Evolutionary conservation across 768 basidiomycete species (phyloP).

Genomic region (Mycena albidolilacea): DNA sequence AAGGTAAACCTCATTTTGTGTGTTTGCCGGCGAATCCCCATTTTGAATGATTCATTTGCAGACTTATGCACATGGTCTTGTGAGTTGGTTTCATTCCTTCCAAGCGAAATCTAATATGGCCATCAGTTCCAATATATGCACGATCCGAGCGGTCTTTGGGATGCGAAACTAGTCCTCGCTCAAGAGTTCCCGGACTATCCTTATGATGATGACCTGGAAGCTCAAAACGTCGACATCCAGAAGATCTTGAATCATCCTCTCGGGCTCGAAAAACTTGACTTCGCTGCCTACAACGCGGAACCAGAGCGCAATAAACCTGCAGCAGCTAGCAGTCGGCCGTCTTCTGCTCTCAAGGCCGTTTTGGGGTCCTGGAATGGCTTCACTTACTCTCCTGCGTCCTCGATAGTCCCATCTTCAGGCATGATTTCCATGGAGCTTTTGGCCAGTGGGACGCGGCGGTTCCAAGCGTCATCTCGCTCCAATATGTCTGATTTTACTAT

Average conservation of each 20-base stretch:
- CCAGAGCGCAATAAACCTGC: neutral
- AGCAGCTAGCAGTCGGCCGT: constrained; percentile 5
- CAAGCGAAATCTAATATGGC: neutral
- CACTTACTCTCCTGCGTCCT: constrained; percentile 29
- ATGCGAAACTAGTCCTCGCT: constrained; percentile 30
- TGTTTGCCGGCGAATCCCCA: too few species aligned
- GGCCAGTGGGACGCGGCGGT: constrained; percentile 6
- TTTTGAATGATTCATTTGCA: too few species aligned
- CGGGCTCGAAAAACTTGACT: constrained; percentile 37
- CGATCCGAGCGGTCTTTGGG: constrained; percentile 36
- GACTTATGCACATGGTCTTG: constrained; percentile 46
- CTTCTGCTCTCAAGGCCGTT: constrained; percentile 29
- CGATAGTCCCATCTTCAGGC: constrained; percentile 22
- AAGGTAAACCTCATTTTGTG: constrained; percentile 8
- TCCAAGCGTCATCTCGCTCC: constrained; percentile 32
- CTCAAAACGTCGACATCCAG: constrained; percentile 34
- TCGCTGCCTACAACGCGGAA: constrained; percentile 39
- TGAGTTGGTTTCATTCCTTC: constrained; percentile 19
- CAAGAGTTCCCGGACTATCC: constrained; percentile 41
- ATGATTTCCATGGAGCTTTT: constrained; percentile 33
- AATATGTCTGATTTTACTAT: constrained; percentile 28
- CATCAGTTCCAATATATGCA: constrained; percentile 37
- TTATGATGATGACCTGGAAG: constrained; percentile 41
- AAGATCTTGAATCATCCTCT: constrained; percentile 44
- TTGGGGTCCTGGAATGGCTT: constrained; percentile 46